Conservation (phyloP, 2,329 filamentous ascomycete species). For the Epichloe glyceriae region DNA sequence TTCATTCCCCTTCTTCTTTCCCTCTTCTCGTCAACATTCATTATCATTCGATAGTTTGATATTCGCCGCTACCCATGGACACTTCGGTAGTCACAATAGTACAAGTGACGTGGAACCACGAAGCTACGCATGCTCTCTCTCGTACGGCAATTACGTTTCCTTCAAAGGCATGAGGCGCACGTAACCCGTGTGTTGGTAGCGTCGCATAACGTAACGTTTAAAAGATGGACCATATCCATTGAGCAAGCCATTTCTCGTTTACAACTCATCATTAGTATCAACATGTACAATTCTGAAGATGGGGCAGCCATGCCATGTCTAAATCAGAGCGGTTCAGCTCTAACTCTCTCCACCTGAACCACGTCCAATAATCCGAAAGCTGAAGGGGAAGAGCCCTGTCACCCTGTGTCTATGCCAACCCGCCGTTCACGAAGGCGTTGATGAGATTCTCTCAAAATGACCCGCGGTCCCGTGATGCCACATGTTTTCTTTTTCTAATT, state of each 20-base stretch:
- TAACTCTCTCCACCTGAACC: constrained; percentile 1
- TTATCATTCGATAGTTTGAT: too few relatives aligned
- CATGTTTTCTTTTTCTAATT: background rate
- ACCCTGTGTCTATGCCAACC: constrained; percentile 4
- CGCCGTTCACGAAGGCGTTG: background rate
- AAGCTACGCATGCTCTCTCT: too few relatives aligned
- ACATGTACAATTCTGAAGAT: background rate
- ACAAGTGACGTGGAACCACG: too few relatives aligned
- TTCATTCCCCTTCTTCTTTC: background rate
- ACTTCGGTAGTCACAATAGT: too few relatives aligned
- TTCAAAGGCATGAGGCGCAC: too few relatives aligned
- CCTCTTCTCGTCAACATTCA: too few relatives aligned
- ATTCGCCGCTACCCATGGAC: too few relatives aligned
- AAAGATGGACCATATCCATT: too few relatives aligned
- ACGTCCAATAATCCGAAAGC: background rate
- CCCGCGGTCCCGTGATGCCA: background rate
- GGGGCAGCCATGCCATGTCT: background rate
- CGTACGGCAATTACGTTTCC: too few relatives aligned
- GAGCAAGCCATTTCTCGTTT: background rate
- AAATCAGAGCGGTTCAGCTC: background rate
- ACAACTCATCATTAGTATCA: background rate
- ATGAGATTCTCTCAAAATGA: background rate
- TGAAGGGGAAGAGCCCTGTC: background rate
- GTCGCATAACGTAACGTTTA: too few relatives aligned
- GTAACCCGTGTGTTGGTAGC: too few relatives aligned